Percentiles rank a stretch among this genome's conserved stretches.
phyloP scores from a whole-genome alignment of 805 yeast genomes.

The Zygoascus bituminiphila region DNA sequence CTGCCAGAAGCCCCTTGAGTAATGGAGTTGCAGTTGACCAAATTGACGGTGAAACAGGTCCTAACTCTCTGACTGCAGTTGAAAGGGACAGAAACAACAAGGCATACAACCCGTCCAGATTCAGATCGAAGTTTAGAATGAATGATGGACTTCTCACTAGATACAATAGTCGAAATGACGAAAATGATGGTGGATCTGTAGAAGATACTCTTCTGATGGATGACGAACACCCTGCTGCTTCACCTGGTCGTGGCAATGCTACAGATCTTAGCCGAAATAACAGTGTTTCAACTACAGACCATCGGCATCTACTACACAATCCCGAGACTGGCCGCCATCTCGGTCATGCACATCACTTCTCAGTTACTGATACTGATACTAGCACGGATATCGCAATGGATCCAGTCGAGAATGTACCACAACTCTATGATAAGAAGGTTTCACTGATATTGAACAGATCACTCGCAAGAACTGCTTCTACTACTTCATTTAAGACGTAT shows the following conservation, averaged over 20 bases:
- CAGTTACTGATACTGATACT: slow-evolving; percentile 53
- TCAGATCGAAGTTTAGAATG: neutral
- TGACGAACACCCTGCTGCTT: neutral
- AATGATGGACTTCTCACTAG: neutral
- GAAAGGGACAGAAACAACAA: neutral
- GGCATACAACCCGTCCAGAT: neutral
- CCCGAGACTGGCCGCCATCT: neutral
- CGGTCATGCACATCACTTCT: slow-evolving; percentile 30
- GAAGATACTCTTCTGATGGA: neutral
- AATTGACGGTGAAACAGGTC: neutral
- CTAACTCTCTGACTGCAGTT: neutral
- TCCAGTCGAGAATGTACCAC: slow-evolving; percentile 66
- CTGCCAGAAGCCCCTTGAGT: neutral
- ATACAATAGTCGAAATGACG: neutral
- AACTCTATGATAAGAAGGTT: slow-evolving; percentile 70
- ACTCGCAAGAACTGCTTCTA: slow-evolving; percentile 64
- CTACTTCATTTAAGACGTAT: slow-evolving; percentile 67
- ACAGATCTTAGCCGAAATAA: neutral
- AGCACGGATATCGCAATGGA: slow-evolving; percentile 40
- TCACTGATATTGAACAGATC: slow-evolving; percentile 66
- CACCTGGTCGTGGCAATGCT: neutral
- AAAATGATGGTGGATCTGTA: neutral
- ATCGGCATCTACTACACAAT: neutral
- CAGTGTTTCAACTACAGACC: neutral
- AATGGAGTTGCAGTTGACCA: neutral